Evolutionary conservation across 495 filamentous ascomycete species (phyloP).

Genomic region (Aspergillus carlsbadensis): DNA sequence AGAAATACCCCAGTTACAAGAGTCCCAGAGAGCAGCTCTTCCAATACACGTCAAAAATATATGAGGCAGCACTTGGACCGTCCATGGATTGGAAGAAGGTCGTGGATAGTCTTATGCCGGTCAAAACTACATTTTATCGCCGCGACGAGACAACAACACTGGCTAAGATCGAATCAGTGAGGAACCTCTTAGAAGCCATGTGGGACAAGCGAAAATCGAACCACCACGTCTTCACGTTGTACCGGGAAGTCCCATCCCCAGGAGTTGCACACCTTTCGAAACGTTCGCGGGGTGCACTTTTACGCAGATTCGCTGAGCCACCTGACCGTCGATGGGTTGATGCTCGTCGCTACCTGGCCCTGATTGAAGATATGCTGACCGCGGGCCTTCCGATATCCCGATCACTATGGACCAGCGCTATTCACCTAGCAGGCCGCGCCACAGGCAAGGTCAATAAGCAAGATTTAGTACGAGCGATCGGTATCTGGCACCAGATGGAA

Average conservation of each 20-base stretch:
- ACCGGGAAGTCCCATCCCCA: conserved; percentile 60
- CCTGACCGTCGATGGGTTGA: conserved; percentile 39
- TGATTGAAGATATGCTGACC: conserved; percentile 79
- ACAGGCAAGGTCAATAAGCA: conserved; percentile 57
- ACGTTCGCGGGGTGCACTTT: conserved; percentile 58
- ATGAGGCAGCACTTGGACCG: conserved; percentile 14
- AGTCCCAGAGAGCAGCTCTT: conserved; percentile 12
- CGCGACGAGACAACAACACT: conserved; percentile 25
- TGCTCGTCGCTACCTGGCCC: conserved; percentile 71
- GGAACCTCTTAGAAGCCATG: conserved; percentile 42
- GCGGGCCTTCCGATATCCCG: conserved; percentile 60
- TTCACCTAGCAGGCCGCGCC: conserved; percentile 73
- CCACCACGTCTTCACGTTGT: conserved; percentile 57
- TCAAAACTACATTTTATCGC: conserved; percentile 20
- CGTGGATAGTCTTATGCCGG: conserved; percentile 60
- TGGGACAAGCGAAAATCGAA: conserved; percentile 44
- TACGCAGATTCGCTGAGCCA: conserved; percentile 62
- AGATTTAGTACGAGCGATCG: conserved; percentile 70
- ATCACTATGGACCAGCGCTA: conserved; percentile 78
- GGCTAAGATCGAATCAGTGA: conserved; percentile 33
- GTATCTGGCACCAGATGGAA: conserved; percentile 91
- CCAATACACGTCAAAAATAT: conserved; percentile 18
- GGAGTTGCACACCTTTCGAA: conserved; percentile 64
- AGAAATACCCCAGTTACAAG: conserved; percentile 11
- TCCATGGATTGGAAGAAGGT: conserved; percentile 44